Evolutionary conservation across 768 basidiomycete genomes (phyloP).

Genomic region (Termitomyces sp.): DNA sequence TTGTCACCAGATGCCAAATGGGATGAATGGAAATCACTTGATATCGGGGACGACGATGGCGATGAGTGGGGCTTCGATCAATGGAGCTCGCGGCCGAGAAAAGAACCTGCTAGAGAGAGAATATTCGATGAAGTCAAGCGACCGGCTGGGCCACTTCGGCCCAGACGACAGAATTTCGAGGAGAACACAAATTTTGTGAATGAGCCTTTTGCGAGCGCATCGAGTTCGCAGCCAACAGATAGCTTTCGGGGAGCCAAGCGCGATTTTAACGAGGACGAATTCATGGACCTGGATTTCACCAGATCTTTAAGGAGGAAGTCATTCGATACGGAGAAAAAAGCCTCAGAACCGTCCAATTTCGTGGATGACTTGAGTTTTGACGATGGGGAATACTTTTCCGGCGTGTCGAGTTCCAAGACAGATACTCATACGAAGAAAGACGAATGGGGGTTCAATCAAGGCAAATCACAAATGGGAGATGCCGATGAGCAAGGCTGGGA

Average conservation of each 20-base stretch:
- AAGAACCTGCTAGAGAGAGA: not conserved
- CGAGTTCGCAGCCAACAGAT: not conserved
- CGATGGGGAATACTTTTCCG: not conserved
- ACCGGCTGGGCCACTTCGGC: not conserved
- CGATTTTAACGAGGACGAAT: not conserved
- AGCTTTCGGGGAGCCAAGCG: not conserved
- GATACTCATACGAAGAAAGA: not conserved
- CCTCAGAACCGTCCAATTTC: not conserved
- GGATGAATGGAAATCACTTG: constrained; percentile 46
- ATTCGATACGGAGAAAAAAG: not conserved
- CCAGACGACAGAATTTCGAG: not conserved
- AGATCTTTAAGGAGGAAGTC: not conserved
- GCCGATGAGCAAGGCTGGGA: not conserved
- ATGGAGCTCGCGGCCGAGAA: not conserved
- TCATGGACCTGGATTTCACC: not conserved
- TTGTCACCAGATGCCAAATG: constrained; percentile 18
- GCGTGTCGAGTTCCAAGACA: not conserved
- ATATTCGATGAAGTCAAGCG: not conserved
- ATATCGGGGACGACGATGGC: constrained; percentile 24
- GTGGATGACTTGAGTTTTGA: not conserved
- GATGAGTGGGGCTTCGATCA: constrained; percentile 4
- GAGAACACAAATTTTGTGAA: not conserved
- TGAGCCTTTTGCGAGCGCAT: not conserved
- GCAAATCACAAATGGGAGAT: not conserved
- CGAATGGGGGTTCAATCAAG: not conserved